A percentile compares a stretch with the other conserved stretches of the same genome.
These are phyloP conservation scores for Trametes villosa DNA, from an alignment of 768 basidiomycete species.

Conservation along the genomic window DNA sequence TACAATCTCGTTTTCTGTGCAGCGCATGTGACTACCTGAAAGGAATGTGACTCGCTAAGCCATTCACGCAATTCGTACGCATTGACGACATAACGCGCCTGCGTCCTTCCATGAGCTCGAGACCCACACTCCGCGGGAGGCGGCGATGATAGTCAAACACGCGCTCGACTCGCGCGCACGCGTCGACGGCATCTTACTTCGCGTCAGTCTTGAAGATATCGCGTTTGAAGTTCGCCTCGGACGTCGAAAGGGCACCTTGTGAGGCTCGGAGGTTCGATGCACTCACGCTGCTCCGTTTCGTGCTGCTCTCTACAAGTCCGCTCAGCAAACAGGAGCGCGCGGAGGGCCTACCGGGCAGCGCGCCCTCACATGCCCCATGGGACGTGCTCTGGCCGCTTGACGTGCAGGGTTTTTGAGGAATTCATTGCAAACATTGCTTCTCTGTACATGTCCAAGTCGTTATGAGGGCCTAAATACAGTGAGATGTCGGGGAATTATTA, in stretches of 20 bases:
- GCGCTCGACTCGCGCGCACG: neutral
- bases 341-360: neutral
- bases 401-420: neutral
- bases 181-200: neutral
- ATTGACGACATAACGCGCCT: neutral
- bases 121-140: neutral
- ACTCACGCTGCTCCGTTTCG: neutral
- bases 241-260: neutral
- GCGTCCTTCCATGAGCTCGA: neutral
- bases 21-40: neutral
- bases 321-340: neutral
- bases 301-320: neutral
- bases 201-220: neutral
- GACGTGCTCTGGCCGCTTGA: neutral
- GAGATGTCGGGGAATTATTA: no score
- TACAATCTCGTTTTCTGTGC: neutral
- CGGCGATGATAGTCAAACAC: neutral
- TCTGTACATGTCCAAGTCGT: neutral
- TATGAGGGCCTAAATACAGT: neutral
- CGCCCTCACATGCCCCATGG: neutral
- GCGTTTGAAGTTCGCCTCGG: neutral
- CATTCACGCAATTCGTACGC: slow-evolving; percentile 5
- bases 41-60: neutral
- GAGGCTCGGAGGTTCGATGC: neutral
- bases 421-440: neutral